phyloP scores from a whole-genome alignment of 495 filamentous ascomycete species.

The Neurospora sp. region DNA sequence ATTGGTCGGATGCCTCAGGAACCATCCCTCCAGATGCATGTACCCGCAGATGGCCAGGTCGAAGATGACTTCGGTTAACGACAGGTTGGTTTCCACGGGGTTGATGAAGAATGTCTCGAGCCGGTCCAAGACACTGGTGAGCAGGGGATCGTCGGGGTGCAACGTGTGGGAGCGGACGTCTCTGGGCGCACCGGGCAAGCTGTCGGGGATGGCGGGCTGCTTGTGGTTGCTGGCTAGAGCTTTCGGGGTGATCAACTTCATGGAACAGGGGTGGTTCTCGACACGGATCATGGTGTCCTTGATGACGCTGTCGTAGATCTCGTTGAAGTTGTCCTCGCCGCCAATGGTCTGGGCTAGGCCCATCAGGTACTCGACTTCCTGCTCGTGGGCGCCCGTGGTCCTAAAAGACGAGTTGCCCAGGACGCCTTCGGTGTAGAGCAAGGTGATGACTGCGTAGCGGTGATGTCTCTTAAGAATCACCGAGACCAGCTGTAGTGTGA shows the following conservation, averaged over 20 bases:
- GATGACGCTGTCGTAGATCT: conserved; percentile 71
- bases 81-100: conserved; percentile 79
- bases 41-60: conserved; percentile 75
- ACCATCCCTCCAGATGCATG: conserved; percentile 78
- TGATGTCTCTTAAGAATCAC: conserved; percentile 81
- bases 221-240: conserved; percentile 42
- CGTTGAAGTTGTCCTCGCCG: conserved; percentile 59
- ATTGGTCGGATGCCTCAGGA: conserved; percentile 60
- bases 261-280: conserved; percentile 72
- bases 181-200: conserved; percentile 41
- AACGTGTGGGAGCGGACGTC: conserved; percentile 51
- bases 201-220: conserved; percentile 38
- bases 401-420: conserved; percentile 43
- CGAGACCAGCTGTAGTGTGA: conserved; percentile 75
- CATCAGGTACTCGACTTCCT: conserved; percentile 66
- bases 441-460: conserved; percentile 66
- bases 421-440: conserved; percentile 56
- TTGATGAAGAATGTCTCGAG: conserved; percentile 79
- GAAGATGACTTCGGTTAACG: conserved; percentile 71
- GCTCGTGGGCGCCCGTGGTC: conserved; percentile 69
- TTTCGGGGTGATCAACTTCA: conserved; percentile 46
- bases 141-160: conserved; percentile 63
- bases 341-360: conserved; percentile 62
- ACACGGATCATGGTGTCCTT: conserved; percentile 67
- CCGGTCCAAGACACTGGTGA: conserved; percentile 58